Conservation (phyloP, 768 basidiomycete species). For the Termitomyces sp. region DNA sequence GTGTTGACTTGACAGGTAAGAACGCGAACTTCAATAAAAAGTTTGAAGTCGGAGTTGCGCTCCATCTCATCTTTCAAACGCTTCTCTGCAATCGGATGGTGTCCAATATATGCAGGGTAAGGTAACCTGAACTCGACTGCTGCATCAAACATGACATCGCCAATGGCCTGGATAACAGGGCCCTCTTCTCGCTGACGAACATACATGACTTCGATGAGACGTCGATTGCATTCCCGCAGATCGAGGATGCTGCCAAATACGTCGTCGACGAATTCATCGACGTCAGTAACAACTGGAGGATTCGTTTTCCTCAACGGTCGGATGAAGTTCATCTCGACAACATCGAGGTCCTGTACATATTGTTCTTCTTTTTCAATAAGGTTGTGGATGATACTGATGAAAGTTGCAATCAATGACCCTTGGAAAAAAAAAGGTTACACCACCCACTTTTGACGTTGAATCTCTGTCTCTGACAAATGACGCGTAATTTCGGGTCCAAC, state of each 20-base stretch:
- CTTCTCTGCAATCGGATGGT: slow-evolving; percentile 82
- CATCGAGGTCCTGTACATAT: slow-evolving; percentile 82
- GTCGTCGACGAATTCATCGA: slow-evolving; percentile 84
- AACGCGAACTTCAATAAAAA: slow-evolving; percentile 75
- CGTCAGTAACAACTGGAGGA: slow-evolving; percentile 40
- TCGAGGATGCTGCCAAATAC: slow-evolving; percentile 88
- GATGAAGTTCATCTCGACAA: slow-evolving; percentile 64
- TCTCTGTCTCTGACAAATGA: slow-evolving; percentile 68
- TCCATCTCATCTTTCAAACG: slow-evolving; percentile 84
- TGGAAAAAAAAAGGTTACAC: neutral
- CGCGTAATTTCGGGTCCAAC: slow-evolving; percentile 33
- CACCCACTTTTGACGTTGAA: slow-evolving; percentile 70
- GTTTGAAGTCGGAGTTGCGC: slow-evolving; percentile 69
- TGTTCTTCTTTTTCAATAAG: slow-evolving; percentile 86
- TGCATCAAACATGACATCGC: slow-evolving; percentile 83
- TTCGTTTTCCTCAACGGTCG: slow-evolving; percentile 41
- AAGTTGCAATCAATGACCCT: neutral
- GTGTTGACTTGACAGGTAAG: neutral
- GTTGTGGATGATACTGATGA: slow-evolving; percentile 69
- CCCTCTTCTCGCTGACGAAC: slow-evolving; percentile 84
- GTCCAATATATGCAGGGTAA: slow-evolving; percentile 83
- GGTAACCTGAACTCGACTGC: slow-evolving; percentile 83
- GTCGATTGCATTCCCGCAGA: slow-evolving; percentile 76
- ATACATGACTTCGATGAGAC: slow-evolving; percentile 80
- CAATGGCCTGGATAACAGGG: slow-evolving; percentile 78